phyloP scores from a whole-genome alignment of 805 yeast species.

The Starmera quercuum region DNA sequence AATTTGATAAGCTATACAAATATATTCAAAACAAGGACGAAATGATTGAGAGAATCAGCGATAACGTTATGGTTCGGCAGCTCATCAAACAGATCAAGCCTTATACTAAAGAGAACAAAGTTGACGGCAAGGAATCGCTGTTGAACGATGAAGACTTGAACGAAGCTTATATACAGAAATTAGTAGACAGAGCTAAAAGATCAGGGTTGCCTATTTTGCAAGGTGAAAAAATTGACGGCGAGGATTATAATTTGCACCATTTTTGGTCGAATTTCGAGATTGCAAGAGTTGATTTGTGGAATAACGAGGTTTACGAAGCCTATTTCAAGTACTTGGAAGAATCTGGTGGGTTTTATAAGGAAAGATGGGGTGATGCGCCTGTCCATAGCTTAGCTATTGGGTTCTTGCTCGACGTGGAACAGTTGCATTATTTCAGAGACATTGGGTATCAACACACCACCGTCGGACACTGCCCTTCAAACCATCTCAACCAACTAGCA shows the following conservation, averaged over 20 bases:
- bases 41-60: slow-evolving; percentile 18
- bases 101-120: neutral
- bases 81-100: slow-evolving; percentile 11
- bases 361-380: slow-evolving; percentile 98
- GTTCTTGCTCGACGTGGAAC: slow-evolving; percentile 56
- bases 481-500: slow-evolving; percentile 44
- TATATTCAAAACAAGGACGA: slow-evolving; percentile 20
- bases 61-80: slow-evolving; percentile 24
- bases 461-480: slow-evolving; percentile 76
- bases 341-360: slow-evolving; percentile 78
- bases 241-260: slow-evolving; percentile 73
- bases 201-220: slow-evolving; percentile 22
- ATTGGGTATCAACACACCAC: slow-evolving; percentile 84
- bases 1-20: slow-evolving; percentile 19
- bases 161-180: slow-evolving; percentile 24
- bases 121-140: slow-evolving; percentile 3
- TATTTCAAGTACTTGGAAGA: slow-evolving; percentile 65
- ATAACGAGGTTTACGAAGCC: slow-evolving; percentile 51
- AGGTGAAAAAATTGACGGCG: slow-evolving; percentile 56
- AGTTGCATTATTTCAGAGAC: slow-evolving; percentile 87
- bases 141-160: slow-evolving; percentile 18
- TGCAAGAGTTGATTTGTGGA: slow-evolving; percentile 73
- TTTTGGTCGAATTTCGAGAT: slow-evolving; percentile 94
- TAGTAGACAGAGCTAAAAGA: slow-evolving; percentile 30
- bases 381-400: slow-evolving; percentile 85